These are phyloP conservation scores for Sphaerosporella brunnea DNA, from an alignment of 495 filamentous ascomycete species.

Conservation along the genomic window DNA sequence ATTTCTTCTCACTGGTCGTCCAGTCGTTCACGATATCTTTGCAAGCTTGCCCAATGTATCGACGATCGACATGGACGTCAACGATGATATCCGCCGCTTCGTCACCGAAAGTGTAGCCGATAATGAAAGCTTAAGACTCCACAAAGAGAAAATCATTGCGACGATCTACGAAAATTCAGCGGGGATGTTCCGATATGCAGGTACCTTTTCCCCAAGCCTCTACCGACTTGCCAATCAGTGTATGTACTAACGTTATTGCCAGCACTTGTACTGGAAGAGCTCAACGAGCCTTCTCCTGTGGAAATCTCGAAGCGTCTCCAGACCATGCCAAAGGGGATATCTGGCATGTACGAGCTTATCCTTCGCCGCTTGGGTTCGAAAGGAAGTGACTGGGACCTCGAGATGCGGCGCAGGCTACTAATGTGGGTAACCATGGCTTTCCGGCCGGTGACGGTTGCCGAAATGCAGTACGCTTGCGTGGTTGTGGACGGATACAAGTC, in stretches of 20 bases:
- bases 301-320: constrained; percentile 1
- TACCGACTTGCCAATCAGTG: too few species aligned
- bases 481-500: constrained; percentile 1
- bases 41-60: background rate
- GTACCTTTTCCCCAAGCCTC: background rate
- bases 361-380: constrained; percentile 1
- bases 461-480: constrained; percentile 1
- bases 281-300: background rate
- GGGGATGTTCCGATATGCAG: constrained; percentile 12
- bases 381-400: background rate
- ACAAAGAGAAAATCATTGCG: constrained; percentile 1
- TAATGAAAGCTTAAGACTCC: background rate
- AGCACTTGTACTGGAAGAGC: constrained; percentile 8
- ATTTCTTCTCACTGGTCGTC: constrained; percentile 2
- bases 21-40: background rate
- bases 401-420: constrained; percentile 1
- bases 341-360: constrained; percentile 8
- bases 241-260: too few species aligned
- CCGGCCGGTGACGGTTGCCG: constrained; percentile 1
- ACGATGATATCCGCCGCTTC: background rate
- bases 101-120: background rate
- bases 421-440: constrained; percentile 6
- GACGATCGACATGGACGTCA: constrained; percentile 1
- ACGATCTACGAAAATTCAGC: constrained; percentile 3
- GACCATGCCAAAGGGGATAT: constrained; percentile 6